phyloP scores from a whole-genome alignment of 2,329 filamentous ascomycete species.

The Aschersonia sp. region DNA sequence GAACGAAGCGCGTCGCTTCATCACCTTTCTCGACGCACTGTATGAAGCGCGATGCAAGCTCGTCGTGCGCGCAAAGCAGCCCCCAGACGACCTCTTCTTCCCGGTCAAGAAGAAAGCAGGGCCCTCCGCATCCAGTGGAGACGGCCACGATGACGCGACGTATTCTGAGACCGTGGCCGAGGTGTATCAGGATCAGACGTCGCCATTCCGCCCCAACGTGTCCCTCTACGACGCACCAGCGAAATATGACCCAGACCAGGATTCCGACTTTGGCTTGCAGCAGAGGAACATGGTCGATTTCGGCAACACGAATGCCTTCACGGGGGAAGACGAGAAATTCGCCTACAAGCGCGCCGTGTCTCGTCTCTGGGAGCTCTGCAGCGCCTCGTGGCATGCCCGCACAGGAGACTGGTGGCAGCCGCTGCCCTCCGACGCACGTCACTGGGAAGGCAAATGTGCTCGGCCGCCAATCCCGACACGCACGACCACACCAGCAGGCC shows the following conservation, averaged over 20 bases:
- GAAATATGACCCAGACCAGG: constrained; percentile 40
- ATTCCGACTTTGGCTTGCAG: constrained; percentile 36
- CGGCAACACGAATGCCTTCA: constrained; percentile 51
- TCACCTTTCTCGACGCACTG: constrained; percentile 65
- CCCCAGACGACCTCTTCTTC: constrained; percentile 66
- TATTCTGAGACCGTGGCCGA: constrained; percentile 37
- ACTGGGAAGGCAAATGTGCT: constrained; percentile 43
- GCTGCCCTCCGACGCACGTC: constrained; percentile 44
- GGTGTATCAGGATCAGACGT: constrained; percentile 63
- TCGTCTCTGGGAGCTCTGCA: constrained; percentile 73
- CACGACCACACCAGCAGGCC: neutral
- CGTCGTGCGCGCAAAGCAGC: constrained; percentile 49
- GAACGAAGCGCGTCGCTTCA: constrained; percentile 69
- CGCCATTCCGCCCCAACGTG: constrained; percentile 68
- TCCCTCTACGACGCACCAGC: constrained; percentile 43
- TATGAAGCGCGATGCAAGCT: constrained; percentile 75
- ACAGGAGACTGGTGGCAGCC: constrained; percentile 59
- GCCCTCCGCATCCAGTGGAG: constrained; percentile 1
- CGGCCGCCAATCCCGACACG: constrained; percentile 4
- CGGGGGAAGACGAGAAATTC: constrained; percentile 69
- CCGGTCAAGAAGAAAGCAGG: constrained; percentile 34
- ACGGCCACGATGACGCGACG: constrained; percentile 21
- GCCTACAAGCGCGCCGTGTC: constrained; percentile 66
- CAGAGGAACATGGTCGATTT: constrained; percentile 42
- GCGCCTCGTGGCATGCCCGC: constrained; percentile 55